These are phyloP conservation scores for Pterulicium gracile DNA, from an alignment of 1,284 basidiomycete species.

Conservation along the genomic window DNA sequence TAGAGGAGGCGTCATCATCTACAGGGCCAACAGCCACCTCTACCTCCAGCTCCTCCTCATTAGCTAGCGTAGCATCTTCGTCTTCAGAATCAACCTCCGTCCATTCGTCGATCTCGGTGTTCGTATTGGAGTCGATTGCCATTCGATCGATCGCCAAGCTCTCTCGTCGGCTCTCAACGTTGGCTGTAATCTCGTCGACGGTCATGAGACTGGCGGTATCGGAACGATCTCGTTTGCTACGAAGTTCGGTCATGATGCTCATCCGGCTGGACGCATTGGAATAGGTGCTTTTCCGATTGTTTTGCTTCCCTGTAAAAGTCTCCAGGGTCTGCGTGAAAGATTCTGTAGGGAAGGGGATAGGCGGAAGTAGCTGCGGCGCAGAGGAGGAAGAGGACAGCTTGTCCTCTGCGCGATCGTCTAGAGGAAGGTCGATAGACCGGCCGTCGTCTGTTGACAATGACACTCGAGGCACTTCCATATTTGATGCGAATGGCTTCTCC, in stretches of 20 bases:
- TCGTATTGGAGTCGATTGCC: conserved; percentile 27
- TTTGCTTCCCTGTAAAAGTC: conserved; percentile 27
- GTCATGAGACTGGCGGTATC: conserved; percentile 91
- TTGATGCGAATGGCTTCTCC: conserved; percentile 24
- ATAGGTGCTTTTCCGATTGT: conserved; percentile 14
- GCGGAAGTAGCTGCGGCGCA: conserved; percentile 61
- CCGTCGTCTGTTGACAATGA: conserved; percentile 67
- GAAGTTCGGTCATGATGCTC: conserved; percentile 70
- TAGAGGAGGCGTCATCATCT: conserved; percentile 17
- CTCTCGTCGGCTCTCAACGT: conserved; percentile 78
- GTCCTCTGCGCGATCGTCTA: conserved; percentile 26
- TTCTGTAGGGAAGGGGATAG: conserved; percentile 70
- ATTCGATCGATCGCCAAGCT: conserved; percentile 40
- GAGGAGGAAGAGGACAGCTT: conserved; percentile 20
- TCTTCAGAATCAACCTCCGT: conserved; percentile 43
- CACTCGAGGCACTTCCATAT: conserved; percentile 46
- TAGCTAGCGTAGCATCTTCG: conserved; percentile 25
- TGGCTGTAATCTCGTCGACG: conserved; percentile 95
- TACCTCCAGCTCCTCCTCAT: conserved; percentile 28
- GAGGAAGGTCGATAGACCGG: conserved; percentile 41
- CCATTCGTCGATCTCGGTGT: conserved; percentile 55
- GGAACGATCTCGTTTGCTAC: conserved; percentile 71
- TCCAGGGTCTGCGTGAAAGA: conserved; percentile 73
- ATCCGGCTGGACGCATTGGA: conserved; percentile 57
- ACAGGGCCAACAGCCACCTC: conserved; percentile 24